Conservation (phyloP, 345 rosid species). For the Rhodamnia rubescens region DNA sequence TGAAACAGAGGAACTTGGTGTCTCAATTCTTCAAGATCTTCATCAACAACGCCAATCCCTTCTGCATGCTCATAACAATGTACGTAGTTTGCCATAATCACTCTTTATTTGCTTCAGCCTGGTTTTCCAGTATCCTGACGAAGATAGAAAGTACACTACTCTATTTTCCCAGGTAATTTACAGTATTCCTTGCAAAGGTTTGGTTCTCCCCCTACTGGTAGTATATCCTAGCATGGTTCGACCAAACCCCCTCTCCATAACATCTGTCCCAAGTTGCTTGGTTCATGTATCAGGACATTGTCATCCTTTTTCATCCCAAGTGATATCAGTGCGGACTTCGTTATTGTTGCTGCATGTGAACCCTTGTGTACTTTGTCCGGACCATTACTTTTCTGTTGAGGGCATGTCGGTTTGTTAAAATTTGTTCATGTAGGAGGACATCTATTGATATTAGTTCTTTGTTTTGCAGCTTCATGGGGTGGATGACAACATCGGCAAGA, state of each 20-base stretch:
- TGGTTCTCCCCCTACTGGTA: not conserved
- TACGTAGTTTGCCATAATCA: not conserved
- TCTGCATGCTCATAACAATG: conserved; percentile 40
- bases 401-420: not conserved
- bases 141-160: not conserved
- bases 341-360: not conserved
- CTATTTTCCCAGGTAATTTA: not conserved
- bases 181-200: not conserved
- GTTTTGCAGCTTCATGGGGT: conserved; percentile 46
- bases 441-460: not conserved
- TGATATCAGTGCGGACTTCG: not conserved
- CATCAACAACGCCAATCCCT: conserved; percentile 54
- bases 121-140: not conserved
- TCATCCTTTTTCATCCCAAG: not conserved
- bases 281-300: not conserved
- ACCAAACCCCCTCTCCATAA: not conserved
- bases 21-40: conserved; percentile 56
- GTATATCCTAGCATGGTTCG: not conserved
- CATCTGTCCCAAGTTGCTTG: not conserved
- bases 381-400: not conserved
- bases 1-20: conserved; percentile 68
- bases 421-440: not conserved
- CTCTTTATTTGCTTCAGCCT: not conserved
- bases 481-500: conserved; percentile 43
- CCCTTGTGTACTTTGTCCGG: not conserved